Conservation (phyloP, 106 monocot species). For the Hemerocallis citrina region DNA sequence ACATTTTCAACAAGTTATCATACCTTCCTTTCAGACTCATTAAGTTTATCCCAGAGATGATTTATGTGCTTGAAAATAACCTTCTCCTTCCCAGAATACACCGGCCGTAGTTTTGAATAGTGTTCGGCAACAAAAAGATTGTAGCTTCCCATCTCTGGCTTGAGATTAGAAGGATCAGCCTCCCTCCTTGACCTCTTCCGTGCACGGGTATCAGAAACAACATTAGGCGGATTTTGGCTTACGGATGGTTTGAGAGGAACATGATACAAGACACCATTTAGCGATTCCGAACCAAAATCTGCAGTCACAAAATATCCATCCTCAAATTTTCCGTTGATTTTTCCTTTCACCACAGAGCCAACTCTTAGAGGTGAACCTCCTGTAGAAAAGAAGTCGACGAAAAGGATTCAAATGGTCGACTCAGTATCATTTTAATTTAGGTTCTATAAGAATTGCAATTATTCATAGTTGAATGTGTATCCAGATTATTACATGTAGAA, state of each 20-base stretch:
- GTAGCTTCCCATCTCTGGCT: neutral
- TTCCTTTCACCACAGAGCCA: constrained; percentile 11
- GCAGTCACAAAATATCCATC: constrained; percentile 19
- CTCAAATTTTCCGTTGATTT: constrained; percentile 17
- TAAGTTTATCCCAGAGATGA: constrained; percentile 1
- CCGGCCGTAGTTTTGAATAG: constrained; percentile 3
- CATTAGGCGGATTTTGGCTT: neutral
- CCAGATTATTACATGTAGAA: too few relatives aligned
- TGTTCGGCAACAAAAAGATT: constrained; percentile 3
- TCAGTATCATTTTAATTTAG: too few relatives aligned
- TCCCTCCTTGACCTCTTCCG: constrained; percentile 2
- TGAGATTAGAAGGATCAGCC: neutral
- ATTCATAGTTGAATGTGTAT: too few relatives aligned
- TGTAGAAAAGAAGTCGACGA: neutral
- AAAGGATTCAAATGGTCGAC: too few relatives aligned
- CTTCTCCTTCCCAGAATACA: constrained; percentile 10
- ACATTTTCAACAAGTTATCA: too few relatives aligned
- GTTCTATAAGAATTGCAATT: too few relatives aligned
- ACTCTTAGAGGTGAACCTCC: constrained; percentile 1
- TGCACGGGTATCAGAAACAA: neutral
- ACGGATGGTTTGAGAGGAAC: neutral
- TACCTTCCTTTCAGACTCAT: constrained; percentile 8
- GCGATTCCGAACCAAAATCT: constrained; percentile 6
- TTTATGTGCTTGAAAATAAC: constrained; percentile 6
- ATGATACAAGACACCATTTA: constrained; percentile 15